Conservation (phyloP, 2,329 filamentous ascomycete species). For the Neopestalotiopsis rosae region DNA sequence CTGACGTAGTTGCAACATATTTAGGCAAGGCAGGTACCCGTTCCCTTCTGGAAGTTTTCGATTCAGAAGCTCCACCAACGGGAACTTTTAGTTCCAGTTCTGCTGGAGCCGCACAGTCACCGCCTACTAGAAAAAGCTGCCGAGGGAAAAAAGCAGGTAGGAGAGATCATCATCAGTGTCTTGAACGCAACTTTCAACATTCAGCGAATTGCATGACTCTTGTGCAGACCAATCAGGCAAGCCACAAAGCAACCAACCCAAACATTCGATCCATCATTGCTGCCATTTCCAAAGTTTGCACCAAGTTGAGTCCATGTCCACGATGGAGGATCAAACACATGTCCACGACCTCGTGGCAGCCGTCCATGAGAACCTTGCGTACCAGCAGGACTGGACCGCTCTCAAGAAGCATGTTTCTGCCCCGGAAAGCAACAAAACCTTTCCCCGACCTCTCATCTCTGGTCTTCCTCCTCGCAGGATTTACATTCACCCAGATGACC, state of each 20-base stretch:
- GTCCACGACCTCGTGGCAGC: slow-evolving; percentile 55
- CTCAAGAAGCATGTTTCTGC: slow-evolving; percentile 58
- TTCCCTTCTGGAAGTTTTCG: background rate
- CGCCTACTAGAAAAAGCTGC: slow-evolving; percentile 7
- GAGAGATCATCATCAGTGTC: background rate
- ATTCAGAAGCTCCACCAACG: background rate
- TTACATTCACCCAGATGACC: slow-evolving; percentile 84
- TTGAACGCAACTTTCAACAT: background rate
- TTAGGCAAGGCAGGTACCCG: background rate
- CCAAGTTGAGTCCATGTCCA: background rate
- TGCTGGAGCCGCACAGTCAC: slow-evolving; percentile 12
- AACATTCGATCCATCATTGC: background rate
- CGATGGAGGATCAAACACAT: slow-evolving; percentile 30
- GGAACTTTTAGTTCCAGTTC: background rate
- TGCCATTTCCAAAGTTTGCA: background rate
- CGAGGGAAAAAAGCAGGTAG: background rate
- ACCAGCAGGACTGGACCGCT: slow-evolving; percentile 77
- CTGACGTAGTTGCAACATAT: background rate
- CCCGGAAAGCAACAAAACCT: slow-evolving; percentile 38
- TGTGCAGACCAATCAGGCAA: background rate
- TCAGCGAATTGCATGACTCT: background rate
- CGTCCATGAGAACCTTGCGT: slow-evolving; percentile 72
- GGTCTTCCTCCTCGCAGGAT: slow-evolving; percentile 75
- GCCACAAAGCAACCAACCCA: background rate
- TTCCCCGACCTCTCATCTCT: slow-evolving; percentile 69